A percentile compares a stretch with the other conserved stretches of the same genome.
phyloP scores from a whole-genome alignment of 495 filamentous ascomycete species.

The Penicillium waksmanii region DNA sequence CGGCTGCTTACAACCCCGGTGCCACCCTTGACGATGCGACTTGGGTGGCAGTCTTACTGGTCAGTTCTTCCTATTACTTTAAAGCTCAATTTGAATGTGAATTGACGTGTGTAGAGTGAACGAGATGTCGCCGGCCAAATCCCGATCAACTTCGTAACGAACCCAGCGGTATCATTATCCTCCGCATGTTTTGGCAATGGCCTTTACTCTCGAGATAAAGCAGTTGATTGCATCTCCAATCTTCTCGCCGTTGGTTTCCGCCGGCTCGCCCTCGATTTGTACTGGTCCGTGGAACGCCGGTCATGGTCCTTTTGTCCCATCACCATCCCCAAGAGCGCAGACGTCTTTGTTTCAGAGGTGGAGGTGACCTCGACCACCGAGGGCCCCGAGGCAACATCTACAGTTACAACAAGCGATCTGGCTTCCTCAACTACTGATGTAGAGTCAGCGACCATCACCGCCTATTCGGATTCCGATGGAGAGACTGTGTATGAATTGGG shows the following conservation, averaged over 20 bases:
- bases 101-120: slow-evolving; percentile 51
- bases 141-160: slow-evolving; percentile 64
- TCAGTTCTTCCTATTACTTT: slow-evolving; percentile 20
- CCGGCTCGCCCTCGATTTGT: slow-evolving; percentile 63
- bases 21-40: slow-evolving; percentile 38
- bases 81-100: neutral
- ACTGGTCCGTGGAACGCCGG: slow-evolving; percentile 59
- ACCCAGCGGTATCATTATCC: slow-evolving; percentile 55
- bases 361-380: slow-evolving; percentile 25
- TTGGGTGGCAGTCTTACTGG: slow-evolving; percentile 42
- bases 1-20: slow-evolving; percentile 38
- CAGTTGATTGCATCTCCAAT: slow-evolving; percentile 61
- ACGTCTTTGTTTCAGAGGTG: slow-evolving; percentile 28
- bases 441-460: slow-evolving; percentile 31
- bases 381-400: slow-evolving; percentile 18
- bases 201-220: slow-evolving; percentile 49
- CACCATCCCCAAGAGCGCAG: slow-evolving; percentile 31
- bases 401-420: slow-evolving; percentile 23
- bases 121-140: slow-evolving; percentile 62
- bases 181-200: slow-evolving; percentile 61
- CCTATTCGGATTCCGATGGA: slow-evolving; percentile 33
- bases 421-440: slow-evolving; percentile 32
- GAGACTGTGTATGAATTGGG: slow-evolving; percentile 54
- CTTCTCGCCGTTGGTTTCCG: slow-evolving; percentile 62
- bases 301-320: slow-evolving; percentile 66